Percentiles rank a stretch among this genome's conserved stretches.
phyloP scores from a whole-genome alignment of 129 eudicot species.

The Daucus carota region DH1_v3.0 NC_030383.2:14681001-14681500 shows the following conservation, averaged over 20 bases:
- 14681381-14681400: not conserved
- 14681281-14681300: conserved; percentile 45
- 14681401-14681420: not conserved
- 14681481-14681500: not conserved
- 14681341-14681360: conserved; percentile 45
- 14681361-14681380: not conserved
- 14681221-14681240: not conserved
- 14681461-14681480: not conserved
- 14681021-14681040: not conserved
- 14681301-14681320: conserved; percentile 74
- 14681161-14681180: conserved; percentile 91
- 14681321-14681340: conserved; percentile 90
- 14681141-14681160: conserved; percentile 68
- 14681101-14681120: conserved; percentile 33
- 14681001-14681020: not conserved
- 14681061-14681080: not conserved
- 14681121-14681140: conserved; percentile 89
- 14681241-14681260: not conserved
- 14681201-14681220: conserved; percentile 19
- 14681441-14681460: not conserved
- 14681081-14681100: conserved; percentile 4
- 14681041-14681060: not conserved
- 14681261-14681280: not conserved
- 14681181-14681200: conserved; percentile 89
- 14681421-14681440: not conserved